phyloP scores from a whole-genome alignment of 768 basidiomycete species.

The Macrocybe gigantea region DNA sequence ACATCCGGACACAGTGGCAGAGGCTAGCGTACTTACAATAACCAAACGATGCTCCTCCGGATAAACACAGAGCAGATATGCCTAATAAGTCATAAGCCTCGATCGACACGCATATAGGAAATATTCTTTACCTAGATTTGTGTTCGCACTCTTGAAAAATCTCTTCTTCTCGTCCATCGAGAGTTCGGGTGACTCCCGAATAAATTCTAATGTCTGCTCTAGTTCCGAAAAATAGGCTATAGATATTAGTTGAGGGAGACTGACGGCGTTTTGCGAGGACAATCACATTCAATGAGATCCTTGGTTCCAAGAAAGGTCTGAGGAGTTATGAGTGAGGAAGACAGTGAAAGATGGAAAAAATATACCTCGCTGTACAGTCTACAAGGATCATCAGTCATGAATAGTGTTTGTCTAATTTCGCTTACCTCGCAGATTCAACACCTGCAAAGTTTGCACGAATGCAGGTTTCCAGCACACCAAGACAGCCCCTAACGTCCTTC shows the following conservation, averaged over 20 bases:
- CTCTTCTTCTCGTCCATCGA: slow-evolving; percentile 84
- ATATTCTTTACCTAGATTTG: slow-evolving; percentile 61
- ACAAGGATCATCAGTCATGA: slow-evolving; percentile 5
- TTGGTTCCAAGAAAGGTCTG: slow-evolving; percentile 94
- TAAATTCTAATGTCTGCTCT: slow-evolving; percentile 65
- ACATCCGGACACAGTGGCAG: not conserved
- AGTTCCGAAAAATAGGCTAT: slow-evolving; percentile 82
- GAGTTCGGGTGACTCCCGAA: slow-evolving; percentile 69
- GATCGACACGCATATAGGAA: not conserved
- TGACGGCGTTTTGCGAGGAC: not conserved
- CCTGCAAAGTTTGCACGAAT: slow-evolving; percentile 92
- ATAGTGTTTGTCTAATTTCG: not conserved
- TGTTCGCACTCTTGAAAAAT: slow-evolving; percentile 87
- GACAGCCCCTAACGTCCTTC: slow-evolving; percentile 78
- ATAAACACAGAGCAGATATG: slow-evolving; percentile 86
- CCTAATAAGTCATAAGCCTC: slow-evolving; percentile 19
- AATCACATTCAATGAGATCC: slow-evolving; percentile 75
- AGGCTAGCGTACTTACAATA: slow-evolving; percentile 58
- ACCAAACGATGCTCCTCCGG: slow-evolving; percentile 94
- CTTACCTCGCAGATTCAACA: slow-evolving; percentile 73
- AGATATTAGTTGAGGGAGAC: too few species aligned
- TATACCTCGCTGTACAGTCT: slow-evolving; percentile 92
- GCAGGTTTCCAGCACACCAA: slow-evolving; percentile 89
- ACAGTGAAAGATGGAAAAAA: slow-evolving; percentile 9
- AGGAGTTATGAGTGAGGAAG: not conserved